Evolutionary conservation across 306 rosid genomes (phyloP), one percentile per base, ranked within the genome.

Genomic region (Vigna mungo): DNA sequence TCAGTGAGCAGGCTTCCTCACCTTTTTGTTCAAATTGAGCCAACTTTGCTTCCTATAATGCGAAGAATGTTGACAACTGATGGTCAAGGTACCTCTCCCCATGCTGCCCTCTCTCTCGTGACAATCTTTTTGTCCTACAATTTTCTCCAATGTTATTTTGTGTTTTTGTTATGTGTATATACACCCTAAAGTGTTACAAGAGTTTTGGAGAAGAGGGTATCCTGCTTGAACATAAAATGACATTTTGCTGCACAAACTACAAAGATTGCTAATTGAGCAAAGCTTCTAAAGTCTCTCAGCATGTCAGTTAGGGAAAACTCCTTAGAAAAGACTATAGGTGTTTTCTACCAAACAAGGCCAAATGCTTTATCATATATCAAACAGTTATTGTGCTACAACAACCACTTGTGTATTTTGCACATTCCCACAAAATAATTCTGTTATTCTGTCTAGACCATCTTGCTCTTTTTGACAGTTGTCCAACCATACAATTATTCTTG

Each of bases 1-100:
- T 92, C 98, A 72, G 97, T 94, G 87, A 94, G 96, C 92, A 88
- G 96, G 83, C 96, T 94, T 79, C 96, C 94, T 71, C 90, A 89
- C 56, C 91, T 92, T 39, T 94, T 92, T 84, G 85, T 86, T 76
- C 85, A 90, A 86, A 84, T 94, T 30, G 98, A 94, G 85, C 95
- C 97, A 65, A 92, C 94, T 12, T 66, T 94, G 84, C 96, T 94
- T 85, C 97, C 97, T 53, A 92, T 94, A 83, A 90, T 94, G 98
- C 90, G 78, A 27, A 89, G 84, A 79, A 94, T 92, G 98, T 85
- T 94, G 88, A 89, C 98, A 18, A 90, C 96, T 7, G 98, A 94
- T 62, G 98, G 97, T 62, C 97, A 94, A 90, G 96, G 97, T 94
- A 80, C 14, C 21, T 54, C 13, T 46, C 7, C 46, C 32, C 51